Percentiles rank a stretch among this genome's conserved stretches.
Conservation (phyloP, 768 basidiomycete genomes). For the Pulveroboletus sp. region DNA sequence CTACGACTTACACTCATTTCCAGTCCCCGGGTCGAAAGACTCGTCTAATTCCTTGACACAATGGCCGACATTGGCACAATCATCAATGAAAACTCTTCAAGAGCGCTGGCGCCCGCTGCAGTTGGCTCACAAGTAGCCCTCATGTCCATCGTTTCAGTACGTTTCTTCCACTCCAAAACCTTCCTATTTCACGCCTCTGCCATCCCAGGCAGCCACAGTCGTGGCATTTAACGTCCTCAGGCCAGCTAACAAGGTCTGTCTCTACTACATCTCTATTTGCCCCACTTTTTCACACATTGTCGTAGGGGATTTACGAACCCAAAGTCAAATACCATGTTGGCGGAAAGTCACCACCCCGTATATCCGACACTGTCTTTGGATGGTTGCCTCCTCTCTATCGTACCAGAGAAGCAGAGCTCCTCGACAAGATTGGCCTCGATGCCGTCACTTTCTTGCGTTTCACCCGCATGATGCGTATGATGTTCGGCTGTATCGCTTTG, state of each 20-base stretch:
- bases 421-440: slow-evolving; percentile 88
- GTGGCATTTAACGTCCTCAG: slow-evolving; percentile 81
- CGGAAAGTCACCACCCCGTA: slow-evolving; percentile 73
- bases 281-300: not conserved
- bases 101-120: slow-evolving; percentile 78
- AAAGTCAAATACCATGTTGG: slow-evolving; percentile 90
- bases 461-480: slow-evolving; percentile 74
- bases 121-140: slow-evolving; percentile 76
- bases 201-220: slow-evolving; percentile 58
- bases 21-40: slow-evolving; percentile 2
- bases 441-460: slow-evolving; percentile 93
- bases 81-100: slow-evolving; percentile 33
- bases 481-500: slow-evolving; percentile 63
- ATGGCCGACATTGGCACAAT: slow-evolving; percentile 35
- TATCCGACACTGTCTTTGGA: slow-evolving; percentile 79
- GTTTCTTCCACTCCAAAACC: slow-evolving; percentile 23
- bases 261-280: not conserved
- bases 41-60: slow-evolving; percentile 14
- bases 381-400: slow-evolving; percentile 88
- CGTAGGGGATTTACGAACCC: slow-evolving; percentile 85
- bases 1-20: too few species aligned
- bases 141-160: slow-evolving; percentile 71
- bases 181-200: slow-evolving; percentile 5
- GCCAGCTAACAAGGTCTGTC: slow-evolving; percentile 79
- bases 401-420: slow-evolving; percentile 84